Evolutionary conservation across 2,329 filamentous ascomycete genomes (phyloP).

Genomic region (Fusarium nelsonii): DNA sequence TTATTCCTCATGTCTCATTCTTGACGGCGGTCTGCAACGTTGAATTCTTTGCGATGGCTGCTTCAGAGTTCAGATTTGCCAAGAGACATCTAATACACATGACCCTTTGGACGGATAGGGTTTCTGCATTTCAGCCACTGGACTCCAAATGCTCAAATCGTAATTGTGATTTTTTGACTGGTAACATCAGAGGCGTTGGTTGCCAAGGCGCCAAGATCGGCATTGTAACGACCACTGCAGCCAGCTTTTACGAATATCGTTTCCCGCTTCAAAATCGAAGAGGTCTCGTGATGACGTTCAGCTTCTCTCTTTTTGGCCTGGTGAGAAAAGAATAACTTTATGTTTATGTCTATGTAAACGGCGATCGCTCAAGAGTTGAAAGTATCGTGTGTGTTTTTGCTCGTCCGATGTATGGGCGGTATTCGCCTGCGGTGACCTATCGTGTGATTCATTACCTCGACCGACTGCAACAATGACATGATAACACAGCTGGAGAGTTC

Average conservation of each 20-base stretch:
- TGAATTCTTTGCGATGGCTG: neutral
- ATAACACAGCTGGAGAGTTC: neutral
- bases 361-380: neutral
- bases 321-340: neutral
- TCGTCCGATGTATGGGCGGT: neutral
- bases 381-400: neutral
- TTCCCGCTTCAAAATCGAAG: neutral
- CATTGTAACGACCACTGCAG: conserved; percentile 9
- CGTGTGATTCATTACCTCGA: neutral
- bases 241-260: conserved; percentile 8
- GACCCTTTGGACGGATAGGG: neutral
- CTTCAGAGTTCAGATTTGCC: neutral
- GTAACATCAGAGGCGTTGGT: conserved; percentile 4
- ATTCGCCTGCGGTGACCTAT: neutral
- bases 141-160: neutral
- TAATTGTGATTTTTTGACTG: neutral
- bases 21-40: neutral
- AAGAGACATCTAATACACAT: neutral
- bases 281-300: conserved; percentile 7
- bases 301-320: conserved; percentile 11
- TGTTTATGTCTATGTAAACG: neutral
- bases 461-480: neutral
- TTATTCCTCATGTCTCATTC: neutral
- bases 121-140: neutral
- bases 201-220: conserved; percentile 36